Base-by-base conservation (phyloP, 2,329 filamentous ascomycete species). In the Ophiocordyceps australis region DNA sequence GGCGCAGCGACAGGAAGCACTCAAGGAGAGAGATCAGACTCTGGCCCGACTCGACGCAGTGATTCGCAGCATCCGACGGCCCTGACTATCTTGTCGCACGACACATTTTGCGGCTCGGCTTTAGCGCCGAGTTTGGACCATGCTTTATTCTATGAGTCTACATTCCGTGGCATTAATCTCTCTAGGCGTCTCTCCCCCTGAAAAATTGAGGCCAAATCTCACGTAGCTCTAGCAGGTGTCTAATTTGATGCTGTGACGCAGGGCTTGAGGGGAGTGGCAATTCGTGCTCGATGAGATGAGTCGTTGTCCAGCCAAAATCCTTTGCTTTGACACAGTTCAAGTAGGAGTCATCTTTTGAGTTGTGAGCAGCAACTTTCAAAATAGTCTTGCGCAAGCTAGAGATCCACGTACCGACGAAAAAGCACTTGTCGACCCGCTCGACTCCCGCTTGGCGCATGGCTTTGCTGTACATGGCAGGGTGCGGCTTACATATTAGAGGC, bases 341-440 rank as follows among this genome's bases (percentile, higher is more conserved):
- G 30, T 69, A 71, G 0, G 83, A 93, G 46, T 98, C 89, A 45
- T 98, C 89, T n/a, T n/a, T n/a, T n/a, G n/a, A n/a, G n/a, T n/a
- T n/a, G n/a, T n/a, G n/a, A n/a, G n/a, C n/a, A n/a, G n/a, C n/a
- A n/a, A n/a, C n/a, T n/a, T n/a, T n/a, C n/a, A n/a, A n/a, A n/a
- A n/a, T n/a, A n/a, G n/a, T n/a, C n/a, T n/a, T n/a, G n/a, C n/a
- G n/a, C n/a, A n/a, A n/a, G n/a, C n/a, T n/a, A n/a, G n/a, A n/a
- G n/a, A n/a, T n/a, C n/a, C n/a, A 58, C 78, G 42, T 56, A 89
- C 82, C 83, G 37, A 98, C 82, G 48, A 94, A 98, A 45, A 77
- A 98, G 50, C 86, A 95, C 31, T 82, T 65, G 22, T 75, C 63
- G 9, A 59, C 55, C 19, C 66, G 61, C 10, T 65, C 61, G 2